Evolutionary conservation across 1,139 yeast species (phyloP), one percentile per base, ranked within the genome.

Genomic region (Protomyces pachydermus): DNA sequence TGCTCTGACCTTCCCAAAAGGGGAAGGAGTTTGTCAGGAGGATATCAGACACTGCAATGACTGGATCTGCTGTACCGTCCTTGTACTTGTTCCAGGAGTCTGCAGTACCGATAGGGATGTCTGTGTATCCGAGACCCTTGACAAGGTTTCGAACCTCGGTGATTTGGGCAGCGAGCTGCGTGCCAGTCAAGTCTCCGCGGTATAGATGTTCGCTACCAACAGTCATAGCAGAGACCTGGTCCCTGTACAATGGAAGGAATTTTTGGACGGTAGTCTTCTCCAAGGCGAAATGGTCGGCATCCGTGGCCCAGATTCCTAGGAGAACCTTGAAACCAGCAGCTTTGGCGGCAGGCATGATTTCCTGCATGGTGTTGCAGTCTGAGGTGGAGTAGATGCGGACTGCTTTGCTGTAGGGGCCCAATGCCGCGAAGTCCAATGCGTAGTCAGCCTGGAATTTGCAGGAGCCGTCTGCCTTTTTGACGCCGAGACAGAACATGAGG

Each of bases 1-100:
- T 82, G 71, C 91, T 82, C 80, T 90, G 96, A 54, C 97, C 97
- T 80, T 91, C 97, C 98, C 98, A 91, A 86, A 90, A 91, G 20
- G 97, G 87, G 82, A 91, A 91, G 64, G 97, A 97, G 75, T 91
- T 91, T 72, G 96, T 95, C 75, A 86, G 87, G 68, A 91, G 84
- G 71, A 89, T 79, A 77, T 91, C 97, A 60, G 95, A 81, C 57
- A 89, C 93, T 74, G 83, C 72, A 73, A 91, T 85, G 63, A 87
- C 96, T 42, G 87, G 83, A 65, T 78, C 73, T 69, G 85, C 80
- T 70, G 80, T 83, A 72, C 87, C 95, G 72, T 89, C 95, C 71
- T 90, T 96, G 70, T 88, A 76, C 68, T 88, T 81, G 77, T 91
- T 89, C 98, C 98, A 91, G 1, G 97, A 90, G 77, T 91, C 98